These are phyloP conservation scores for Aspergillus bombycis DNA, from an alignment of 2,329 filamentous ascomycete species.

Conservation along the genomic window DNA sequence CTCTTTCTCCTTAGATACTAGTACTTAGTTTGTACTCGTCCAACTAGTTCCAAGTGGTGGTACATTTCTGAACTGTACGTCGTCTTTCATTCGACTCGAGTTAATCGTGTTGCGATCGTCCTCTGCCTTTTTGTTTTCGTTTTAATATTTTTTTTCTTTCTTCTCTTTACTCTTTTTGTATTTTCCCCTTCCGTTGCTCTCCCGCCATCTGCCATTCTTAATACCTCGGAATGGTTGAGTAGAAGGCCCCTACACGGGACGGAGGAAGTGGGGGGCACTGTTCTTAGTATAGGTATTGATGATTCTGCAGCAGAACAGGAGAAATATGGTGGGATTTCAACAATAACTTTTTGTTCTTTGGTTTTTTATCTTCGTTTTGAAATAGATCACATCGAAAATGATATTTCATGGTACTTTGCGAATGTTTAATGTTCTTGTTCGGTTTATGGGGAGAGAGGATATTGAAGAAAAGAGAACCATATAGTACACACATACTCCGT, in stretches of 20 bases:
- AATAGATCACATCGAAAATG: no score
- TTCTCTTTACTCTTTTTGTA: background rate
- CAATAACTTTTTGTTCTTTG: background rate
- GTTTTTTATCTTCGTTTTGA: no score
- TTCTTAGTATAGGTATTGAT: background rate
- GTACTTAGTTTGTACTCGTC: background rate
- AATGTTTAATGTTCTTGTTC: no score
- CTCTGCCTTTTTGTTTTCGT: background rate
- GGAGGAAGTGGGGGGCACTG: background rate
- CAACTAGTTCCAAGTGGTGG: background rate
- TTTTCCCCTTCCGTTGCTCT: background rate
- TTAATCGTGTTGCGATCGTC: background rate
- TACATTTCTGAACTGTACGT: conserved; percentile 5
- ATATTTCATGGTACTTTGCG: no score
- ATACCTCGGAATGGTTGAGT: background rate
- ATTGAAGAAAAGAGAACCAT: background rate
- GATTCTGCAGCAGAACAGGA: background rate
- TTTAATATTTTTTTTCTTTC: background rate
- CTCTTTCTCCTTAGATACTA: background rate
- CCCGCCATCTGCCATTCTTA: background rate
- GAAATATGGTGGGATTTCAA: background rate
- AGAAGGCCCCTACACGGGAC: background rate
- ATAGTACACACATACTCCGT: background rate
- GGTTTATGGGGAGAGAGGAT: background rate
- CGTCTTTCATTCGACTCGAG: conserved; percentile 6